Conservation (phyloP, 306 rosid species). For the Cucurbita ficifolia region DNA sequence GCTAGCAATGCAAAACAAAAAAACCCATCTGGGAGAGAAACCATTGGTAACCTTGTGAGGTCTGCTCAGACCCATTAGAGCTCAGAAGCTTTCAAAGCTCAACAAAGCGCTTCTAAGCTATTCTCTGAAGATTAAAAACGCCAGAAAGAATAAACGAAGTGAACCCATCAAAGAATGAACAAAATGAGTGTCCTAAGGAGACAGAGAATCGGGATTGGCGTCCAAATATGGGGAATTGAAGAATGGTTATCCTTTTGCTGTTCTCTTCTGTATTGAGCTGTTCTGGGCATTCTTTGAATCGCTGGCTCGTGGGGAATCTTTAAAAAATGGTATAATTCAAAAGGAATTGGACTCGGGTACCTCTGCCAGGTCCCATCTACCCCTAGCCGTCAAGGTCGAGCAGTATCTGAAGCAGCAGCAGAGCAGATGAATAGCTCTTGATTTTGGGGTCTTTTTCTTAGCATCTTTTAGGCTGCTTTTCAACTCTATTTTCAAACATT, state of each 20-base stretch:
- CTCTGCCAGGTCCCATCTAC: not conserved
- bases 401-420: not conserved
- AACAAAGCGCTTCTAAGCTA: conserved; percentile 12
- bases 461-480: not conserved
- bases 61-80: conserved; percentile 37
- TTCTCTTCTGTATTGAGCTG: not conserved
- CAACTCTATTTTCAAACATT: not conserved
- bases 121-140: not conserved
- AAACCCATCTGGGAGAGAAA: conserved; percentile 43
- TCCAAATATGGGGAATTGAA: not conserved
- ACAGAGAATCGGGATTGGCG: not conserved
- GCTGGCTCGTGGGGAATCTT: not conserved
- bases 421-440: not conserved
- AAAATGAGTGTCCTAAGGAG: not conserved
- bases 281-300: not conserved
- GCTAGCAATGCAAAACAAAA: conserved; percentile 39
- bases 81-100: conserved; percentile 16
- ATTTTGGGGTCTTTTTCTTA: not conserved
- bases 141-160: not conserved
- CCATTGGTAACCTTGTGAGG: conserved; percentile 38
- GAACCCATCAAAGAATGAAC: not conserved
- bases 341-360: not conserved
- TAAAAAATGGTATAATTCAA: not conserved
- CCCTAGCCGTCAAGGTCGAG: not conserved
- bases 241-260: not conserved